Base-by-base conservation (phyloP, 148 eudicot genomes). In the Bassia scoparia region DNA sequence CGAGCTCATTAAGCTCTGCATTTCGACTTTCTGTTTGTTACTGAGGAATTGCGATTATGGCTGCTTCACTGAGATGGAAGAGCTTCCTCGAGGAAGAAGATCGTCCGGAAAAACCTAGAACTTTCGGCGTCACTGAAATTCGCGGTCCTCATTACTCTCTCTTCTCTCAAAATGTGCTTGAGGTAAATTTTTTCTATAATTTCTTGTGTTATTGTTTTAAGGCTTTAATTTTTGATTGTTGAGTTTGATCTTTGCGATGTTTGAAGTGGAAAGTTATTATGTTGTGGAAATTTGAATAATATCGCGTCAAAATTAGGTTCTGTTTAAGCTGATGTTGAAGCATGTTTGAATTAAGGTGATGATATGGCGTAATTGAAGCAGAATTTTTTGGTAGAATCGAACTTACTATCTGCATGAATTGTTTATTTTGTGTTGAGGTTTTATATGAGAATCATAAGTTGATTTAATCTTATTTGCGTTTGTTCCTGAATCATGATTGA, bases 21-120 rank as follows among this genome's bases (percentile, higher is more conserved):
- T 5, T 48, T 44, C 56, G 30, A 7, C 13, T 33, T 52, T 58
- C 13, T 58, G 23, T 26, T 37, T 33, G 9, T 6, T 33, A 18
- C 30, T 3, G 11, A 2, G 52, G 15, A 52, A 0, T 52, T 52
- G 0, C 46, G 18, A 44, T n/a, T 63, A 89, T 87, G 93, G 83
- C 89, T 52, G 85, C 78, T 2, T 86, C 77, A 26, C 31, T 66
- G 77, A 60, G 85, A 61, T 93, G 98, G 98, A 90, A 90, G 87
- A 89, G 83, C 71, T 90, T 93, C 80, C 65, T 15, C 62, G 97
- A 93, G 77, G 90, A 95, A 26, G 94, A 89, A 74, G 98, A 95
- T 74, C 91, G 98, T 15, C 98, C 97, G 0, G 98, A 95, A 61
- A 95, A 95, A 83, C 97, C 98, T 5, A 78, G 97, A 16, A 74